Base-by-base conservation (phyloP, 1,284 basidiomycete genomes). In the Microbotryum silenes-acaulis region DNA sequence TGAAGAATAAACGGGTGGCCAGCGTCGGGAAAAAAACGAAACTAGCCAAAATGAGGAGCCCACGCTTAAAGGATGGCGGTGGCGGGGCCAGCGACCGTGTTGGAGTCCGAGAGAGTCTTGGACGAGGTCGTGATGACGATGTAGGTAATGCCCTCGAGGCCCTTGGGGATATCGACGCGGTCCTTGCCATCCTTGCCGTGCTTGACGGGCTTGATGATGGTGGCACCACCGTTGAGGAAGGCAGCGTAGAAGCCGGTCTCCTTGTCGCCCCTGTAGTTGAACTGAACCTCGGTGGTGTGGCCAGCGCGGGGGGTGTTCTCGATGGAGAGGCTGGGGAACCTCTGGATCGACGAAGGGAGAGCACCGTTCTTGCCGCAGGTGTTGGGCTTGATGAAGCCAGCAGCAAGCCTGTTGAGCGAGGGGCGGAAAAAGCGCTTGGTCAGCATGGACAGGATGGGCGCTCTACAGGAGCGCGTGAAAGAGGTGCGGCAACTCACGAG, bases 81-180 rank as follows among this genome's bases (percentile, higher is more conserved):
- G 6, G 75, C 76, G 29, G 79, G 79, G 2, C 81, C 81, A 37
- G 81, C 81, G 62, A 82, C 75, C 12, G 76, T 78, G 63, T 72
- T 77, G 48, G 62, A 64, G 62, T 80, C 78, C 27, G 74, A 70
- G 58, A 78, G 70, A 47, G 72, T 51, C 51, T 23, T 66, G 46
- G 55, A 52, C 6, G 63, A 27, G 65, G 78, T 70, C 60, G 73
- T 69, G 12, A 77, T 74, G 70, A 77, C 74, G 58, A 72, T 42
- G 56, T 72, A 73, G 71, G 62, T 60, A 52, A 49, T 70, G 62
- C 66, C 70, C 5, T 53, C 61, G 56, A 72, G 58, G 14, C 63
- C 69, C 54, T 62, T 25, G 54, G 73, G 73, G 29, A 73, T 59
- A 29, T 67, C 70, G 52, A 70, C 64, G 54, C 65, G 62, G 45